phyloP scores from a whole-genome alignment of 768 basidiomycete species.

The Wakefieldia striispora region DNA sequence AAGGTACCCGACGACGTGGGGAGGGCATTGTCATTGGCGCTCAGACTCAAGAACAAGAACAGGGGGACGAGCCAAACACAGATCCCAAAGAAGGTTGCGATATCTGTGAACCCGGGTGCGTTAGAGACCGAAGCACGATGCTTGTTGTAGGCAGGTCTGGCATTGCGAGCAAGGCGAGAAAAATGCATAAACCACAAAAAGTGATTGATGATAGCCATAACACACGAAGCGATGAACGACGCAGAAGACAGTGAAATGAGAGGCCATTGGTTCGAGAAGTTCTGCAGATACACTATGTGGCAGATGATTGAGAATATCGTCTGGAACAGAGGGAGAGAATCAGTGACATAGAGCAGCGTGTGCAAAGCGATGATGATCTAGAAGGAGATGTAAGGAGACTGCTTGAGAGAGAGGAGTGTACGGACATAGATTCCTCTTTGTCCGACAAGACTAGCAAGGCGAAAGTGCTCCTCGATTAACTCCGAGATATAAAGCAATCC shows the following conservation, averaged over 20 bases:
- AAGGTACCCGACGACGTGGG: constrained; percentile 61
- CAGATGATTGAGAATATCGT: constrained; percentile 77
- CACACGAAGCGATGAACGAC: constrained; percentile 83
- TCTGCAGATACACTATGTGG: constrained; percentile 88
- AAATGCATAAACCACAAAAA: constrained; percentile 98
- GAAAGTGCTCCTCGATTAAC: constrained; percentile 91
- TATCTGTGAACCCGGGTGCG: constrained; percentile 61
- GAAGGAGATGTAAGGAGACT: constrained; percentile 3
- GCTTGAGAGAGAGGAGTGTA: constrained; percentile 9
- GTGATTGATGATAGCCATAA: constrained; percentile 84
- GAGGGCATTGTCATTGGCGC: constrained; percentile 95
- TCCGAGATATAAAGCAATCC: constrained; percentile 93
- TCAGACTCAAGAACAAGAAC: constrained; percentile 92
- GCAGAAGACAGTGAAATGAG: constrained; percentile 85
- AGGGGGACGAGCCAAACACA: constrained; percentile 90
- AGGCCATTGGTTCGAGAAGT: constrained; percentile 90
- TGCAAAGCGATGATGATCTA: constrained; percentile 82
- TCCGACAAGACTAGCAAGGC: constrained; percentile 76
- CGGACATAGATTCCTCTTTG: constrained; percentile 86
- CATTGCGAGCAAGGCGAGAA: constrained; percentile 64
- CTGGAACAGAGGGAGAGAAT: constrained; percentile 75
- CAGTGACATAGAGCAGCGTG: constrained; percentile 70
- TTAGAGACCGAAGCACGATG: constrained; percentile 40
- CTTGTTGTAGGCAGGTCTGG: constrained; percentile 47
- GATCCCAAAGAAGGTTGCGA: constrained; percentile 79